A percentile compares a stretch with the other conserved stretches of the same genome.
phyloP scores from a whole-genome alignment of 1,139 yeast species.

The Scheffersomyces quercinus region DNA sequence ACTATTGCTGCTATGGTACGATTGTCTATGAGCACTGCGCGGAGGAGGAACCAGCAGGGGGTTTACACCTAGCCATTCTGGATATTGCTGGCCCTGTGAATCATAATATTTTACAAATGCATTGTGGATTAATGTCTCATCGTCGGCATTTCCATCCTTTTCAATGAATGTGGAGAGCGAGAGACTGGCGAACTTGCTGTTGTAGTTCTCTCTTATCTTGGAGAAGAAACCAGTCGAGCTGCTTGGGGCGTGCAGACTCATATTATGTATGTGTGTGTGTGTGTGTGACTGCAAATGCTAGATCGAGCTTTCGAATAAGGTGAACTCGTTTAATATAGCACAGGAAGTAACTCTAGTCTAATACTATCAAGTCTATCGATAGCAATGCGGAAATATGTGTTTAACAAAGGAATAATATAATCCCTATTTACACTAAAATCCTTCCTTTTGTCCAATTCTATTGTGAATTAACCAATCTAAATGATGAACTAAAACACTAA shows the following conservation, averaged over 20 bases:
- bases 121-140: constrained; percentile 46
- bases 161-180: constrained; percentile 32
- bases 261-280: not conserved
- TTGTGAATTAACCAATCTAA: too few species aligned
- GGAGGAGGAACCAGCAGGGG: not conserved
- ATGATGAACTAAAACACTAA: too few species aligned
- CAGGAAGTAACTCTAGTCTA: too few species aligned
- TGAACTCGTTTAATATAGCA: too few species aligned
- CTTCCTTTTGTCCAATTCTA: too few species aligned
- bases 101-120: constrained; percentile 47
- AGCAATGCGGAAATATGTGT: too few species aligned
- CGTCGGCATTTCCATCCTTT: constrained; percentile 40
- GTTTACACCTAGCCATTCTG: constrained; percentile 48
- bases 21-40: not conserved
- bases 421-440: too few species aligned
- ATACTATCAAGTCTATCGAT: too few species aligned
- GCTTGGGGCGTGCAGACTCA: constrained; percentile 1
- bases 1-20: constrained; percentile 9
- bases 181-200: constrained; percentile 35
- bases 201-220: constrained; percentile 38
- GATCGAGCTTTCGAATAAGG: too few species aligned
- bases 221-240: constrained; percentile 27
- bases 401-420: too few species aligned
- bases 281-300: not conserved
- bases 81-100: constrained; percentile 33